Conservation (phyloP, 2,329 filamentous ascomycete genomes). For the Chaetomium sp. region DNA sequence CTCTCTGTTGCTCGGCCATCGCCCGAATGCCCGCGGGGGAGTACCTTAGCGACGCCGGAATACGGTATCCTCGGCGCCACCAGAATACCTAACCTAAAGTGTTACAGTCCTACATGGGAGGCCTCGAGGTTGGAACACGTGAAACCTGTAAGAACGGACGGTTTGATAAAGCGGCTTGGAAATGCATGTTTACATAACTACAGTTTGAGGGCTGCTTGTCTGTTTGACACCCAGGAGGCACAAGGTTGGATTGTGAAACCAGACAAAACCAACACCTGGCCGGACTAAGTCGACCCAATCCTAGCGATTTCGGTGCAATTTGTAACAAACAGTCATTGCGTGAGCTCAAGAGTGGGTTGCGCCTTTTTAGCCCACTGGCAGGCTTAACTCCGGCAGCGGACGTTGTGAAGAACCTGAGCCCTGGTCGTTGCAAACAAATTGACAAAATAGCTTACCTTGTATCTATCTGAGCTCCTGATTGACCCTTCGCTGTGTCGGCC, state of each 20-base stretch:
- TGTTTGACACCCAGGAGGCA: not conserved
- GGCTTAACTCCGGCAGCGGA: constrained; percentile 29
- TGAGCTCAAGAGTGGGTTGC: constrained; percentile 27
- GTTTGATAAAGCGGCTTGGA: not conserved
- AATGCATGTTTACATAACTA: not conserved
- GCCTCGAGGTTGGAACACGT: not conserved
- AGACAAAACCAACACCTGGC: not conserved
- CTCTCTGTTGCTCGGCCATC: too few relatives aligned
- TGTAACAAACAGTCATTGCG: constrained; percentile 16
- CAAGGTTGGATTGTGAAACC: not conserved
- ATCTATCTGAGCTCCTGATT: not conserved
- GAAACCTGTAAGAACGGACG: not conserved
- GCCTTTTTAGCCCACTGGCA: constrained; percentile 25
- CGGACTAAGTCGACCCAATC: not conserved
- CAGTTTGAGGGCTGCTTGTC: not conserved
- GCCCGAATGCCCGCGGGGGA: too few relatives aligned
- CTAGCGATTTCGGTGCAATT: not conserved
- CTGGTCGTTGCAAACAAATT: constrained; percentile 1
- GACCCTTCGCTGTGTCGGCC: not conserved
- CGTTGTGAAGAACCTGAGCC: constrained; percentile 8
- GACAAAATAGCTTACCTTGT: too few relatives aligned
- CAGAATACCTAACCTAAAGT: not conserved
- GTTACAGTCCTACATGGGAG: not conserved
- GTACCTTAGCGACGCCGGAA: too few relatives aligned
- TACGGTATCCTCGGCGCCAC: not conserved